Base-by-base conservation (phyloP, 1,139 yeast genomes). In the Groenewaldozyma sp. region DNA sequence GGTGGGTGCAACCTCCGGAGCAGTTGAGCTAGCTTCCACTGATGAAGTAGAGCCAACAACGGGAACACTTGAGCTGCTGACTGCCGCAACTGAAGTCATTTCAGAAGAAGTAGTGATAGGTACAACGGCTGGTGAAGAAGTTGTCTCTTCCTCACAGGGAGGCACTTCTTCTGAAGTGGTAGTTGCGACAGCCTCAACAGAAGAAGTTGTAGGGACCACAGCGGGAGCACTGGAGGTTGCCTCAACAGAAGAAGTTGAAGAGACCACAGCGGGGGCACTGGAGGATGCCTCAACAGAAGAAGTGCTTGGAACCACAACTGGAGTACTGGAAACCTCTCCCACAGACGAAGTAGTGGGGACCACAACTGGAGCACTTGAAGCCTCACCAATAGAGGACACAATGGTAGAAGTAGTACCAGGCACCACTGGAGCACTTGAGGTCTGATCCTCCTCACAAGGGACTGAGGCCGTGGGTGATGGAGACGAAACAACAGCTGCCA, bases 21-120 rank as follows among this genome's bases (percentile, higher is more conserved):
- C 29, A n/a, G 35, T 22, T 5, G 17, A 17, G 22, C 22, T 19
- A 31, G 34, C 10, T 13, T 43, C 28, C 33, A 45, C 42, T 21
- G 39, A 36, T 24, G 31, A 40, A 21, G 35, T 24, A n/a, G 27
- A 24, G 27, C 27, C n/a, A 24, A 24, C 27, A 24, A 24, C 27
- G n/a, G 27, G 27, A 9, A 24, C 27, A 24, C 10, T 9, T 24
- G 27, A 9, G n/a, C 31, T 28, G 31, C 10, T 9, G 27, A 24
- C n/a, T 9, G 27, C 10, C 9, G n/a, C 27, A 24, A n/a, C 11
- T 24, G 27, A 9, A 24, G 26, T 22, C 11, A 7, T 11, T 22
- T 22, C 26, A 22, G 10, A 22, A 7, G 26, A 11, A 22, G 26
- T 22, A 11, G 26, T 22, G 11, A 7, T 7, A 22, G 26, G 26